Base-by-base conservation (phyloP, 2,329 filamentous ascomycete genomes). In the Ophiosphaerella narmari region DNA sequence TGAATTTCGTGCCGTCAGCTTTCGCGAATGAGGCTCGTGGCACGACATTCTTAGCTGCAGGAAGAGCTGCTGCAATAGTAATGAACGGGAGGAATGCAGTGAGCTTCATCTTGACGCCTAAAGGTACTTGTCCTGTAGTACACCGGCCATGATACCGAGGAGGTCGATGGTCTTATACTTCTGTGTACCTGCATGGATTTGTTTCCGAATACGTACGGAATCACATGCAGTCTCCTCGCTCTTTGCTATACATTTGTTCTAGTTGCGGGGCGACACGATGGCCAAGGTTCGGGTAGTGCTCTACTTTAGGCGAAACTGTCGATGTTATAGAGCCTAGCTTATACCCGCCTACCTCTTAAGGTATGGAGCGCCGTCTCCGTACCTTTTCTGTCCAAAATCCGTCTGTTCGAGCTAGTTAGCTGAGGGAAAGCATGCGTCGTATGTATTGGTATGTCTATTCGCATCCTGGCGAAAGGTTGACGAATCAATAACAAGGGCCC, bases 1-100 rank as follows among this genome's bases (percentile, higher is more conserved):
- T 68, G 52, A 73, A 72, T 46, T 68, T 68, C 14, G 60, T 48
- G 5, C 68, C 68, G 50, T 66, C 61, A 7, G 49, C 56, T 26
- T 62, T 67, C 12, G 38, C 5, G 13, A 24, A 26, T 18, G 38
- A 26, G 24, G 24, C 38, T 40, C 38, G 38, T 18, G 14, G 9
- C 16, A 12, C 16, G 35, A 38, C 35, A 38, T 38, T 35, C 7
- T 16, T 50, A 18, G 54, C 33, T 21, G 60, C 46, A 33, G 63
- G 58, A 11, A 68, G 49, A 29, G 65, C 65, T 32, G 57, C 50
- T 13, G 44, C 65, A 16, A 52, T 55, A 41, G 58, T 59, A 13
- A 56, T 42, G 5, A 70, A 39, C 1, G 57, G 52, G 43, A 66
- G 46, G 24, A 66, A 24, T 7, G 45, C 39, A n/a, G 55, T 41